Conservation (phyloP, 83 land plant genomes). For the Larix sibirica region DNA sequence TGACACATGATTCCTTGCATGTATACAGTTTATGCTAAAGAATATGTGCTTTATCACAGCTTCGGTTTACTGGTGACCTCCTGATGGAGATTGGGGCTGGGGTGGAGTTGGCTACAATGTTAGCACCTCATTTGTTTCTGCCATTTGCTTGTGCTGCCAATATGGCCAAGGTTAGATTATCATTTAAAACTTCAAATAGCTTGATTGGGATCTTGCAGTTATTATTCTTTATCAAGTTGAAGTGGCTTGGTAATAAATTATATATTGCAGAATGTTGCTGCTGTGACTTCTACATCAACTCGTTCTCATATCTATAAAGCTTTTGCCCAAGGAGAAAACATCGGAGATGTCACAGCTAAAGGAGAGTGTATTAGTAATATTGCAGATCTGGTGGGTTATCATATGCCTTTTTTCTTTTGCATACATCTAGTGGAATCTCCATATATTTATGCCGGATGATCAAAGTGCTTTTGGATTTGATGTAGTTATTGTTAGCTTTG, state of each 20-base stretch:
- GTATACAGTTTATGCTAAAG: neutral
- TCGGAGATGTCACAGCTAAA: slow-evolving; percentile 98
- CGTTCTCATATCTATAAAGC: slow-evolving; percentile 99
- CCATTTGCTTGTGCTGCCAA: slow-evolving; percentile 99
- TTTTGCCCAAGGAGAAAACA: slow-evolving; percentile 95
- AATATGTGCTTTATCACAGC: slow-evolving; percentile 39
- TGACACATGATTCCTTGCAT: neutral
- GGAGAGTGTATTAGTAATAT: slow-evolving; percentile 98
- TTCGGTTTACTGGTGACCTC: slow-evolving; percentile 89
- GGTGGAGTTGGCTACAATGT: slow-evolving; percentile 89
- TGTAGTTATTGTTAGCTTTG: neutral
- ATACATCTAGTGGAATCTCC: neutral
- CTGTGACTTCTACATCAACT: slow-evolving; percentile 97
- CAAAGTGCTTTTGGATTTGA: neutral
- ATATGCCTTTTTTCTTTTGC: neutral
- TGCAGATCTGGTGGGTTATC: slow-evolving; percentile 88
- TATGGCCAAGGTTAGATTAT: slow-evolving; percentile 75
- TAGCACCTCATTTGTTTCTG: slow-evolving; percentile 87
- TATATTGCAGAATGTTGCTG: slow-evolving; percentile 84
- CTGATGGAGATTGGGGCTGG: slow-evolving; percentile 98
- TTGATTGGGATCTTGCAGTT: neutral
- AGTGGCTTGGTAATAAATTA: slow-evolving; percentile 3
- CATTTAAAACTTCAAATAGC: neutral
- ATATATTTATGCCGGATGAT: neutral
- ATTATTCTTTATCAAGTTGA: slow-evolving; percentile 7